Percentiles rank a stretch among this genome's conserved stretches.
phyloP scores from a whole-genome alignment of 257 asterid genomes.

The Solanum etuberosum region DNA sequence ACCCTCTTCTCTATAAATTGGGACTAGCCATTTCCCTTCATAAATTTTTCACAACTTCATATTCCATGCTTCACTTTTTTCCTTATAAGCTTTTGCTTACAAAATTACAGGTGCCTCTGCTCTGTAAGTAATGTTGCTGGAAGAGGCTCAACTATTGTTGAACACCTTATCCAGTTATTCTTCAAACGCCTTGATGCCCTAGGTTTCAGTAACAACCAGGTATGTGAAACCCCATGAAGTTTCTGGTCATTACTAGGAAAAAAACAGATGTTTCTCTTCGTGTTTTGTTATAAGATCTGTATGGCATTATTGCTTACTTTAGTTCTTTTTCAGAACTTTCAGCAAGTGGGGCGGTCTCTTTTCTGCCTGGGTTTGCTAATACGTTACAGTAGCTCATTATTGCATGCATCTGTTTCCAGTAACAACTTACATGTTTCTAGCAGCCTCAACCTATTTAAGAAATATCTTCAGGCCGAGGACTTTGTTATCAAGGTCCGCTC shows the following conservation, averaged over 20 bases:
- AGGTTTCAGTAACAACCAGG: conserved; percentile 85
- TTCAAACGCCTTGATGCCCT: conserved; percentile 69
- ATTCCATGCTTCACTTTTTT: background rate
- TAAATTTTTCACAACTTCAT: background rate
- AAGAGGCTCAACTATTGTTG: conserved; percentile 63
- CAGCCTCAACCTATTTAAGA: conserved; percentile 67
- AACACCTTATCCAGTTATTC: conserved; percentile 78
- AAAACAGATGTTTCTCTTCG: background rate
- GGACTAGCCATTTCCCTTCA: background rate
- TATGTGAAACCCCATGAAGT: conserved; percentile 11
- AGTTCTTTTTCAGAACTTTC: conserved; percentile 15
- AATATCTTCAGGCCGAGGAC: conserved; percentile 86
- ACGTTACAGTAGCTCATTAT: conserved; percentile 72
- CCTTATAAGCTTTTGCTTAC: conserved; percentile 5
- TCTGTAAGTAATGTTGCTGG: conserved; percentile 79
- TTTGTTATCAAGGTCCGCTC: conserved; percentile 76
- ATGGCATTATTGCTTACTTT: background rate
- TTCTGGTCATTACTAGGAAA: background rate
- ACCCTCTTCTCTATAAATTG: background rate
- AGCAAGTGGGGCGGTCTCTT: conserved; percentile 97
- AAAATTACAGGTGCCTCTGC: conserved; percentile 80
- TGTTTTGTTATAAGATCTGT: background rate
- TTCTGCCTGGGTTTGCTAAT: conserved; percentile 96
- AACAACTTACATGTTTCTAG: conserved; percentile 47
- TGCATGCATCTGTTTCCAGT: conserved; percentile 38